These are phyloP conservation scores for Tolypocladium tundrense DNA, from an alignment of 2,329 filamentous ascomycete species.

Conservation along the genomic window DNA sequence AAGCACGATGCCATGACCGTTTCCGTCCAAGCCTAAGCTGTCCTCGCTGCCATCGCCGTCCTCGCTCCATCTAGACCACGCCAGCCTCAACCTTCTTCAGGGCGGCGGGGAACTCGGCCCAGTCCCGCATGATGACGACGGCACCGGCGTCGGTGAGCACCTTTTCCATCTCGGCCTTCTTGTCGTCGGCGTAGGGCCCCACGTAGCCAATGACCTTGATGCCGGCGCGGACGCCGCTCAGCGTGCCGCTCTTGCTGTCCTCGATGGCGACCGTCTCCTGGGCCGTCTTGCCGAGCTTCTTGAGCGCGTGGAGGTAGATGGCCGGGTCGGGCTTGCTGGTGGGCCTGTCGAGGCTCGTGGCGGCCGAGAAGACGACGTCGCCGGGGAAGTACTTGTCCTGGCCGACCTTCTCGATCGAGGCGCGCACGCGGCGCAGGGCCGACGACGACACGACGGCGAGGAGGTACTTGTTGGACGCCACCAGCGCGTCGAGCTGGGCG, in stretches of 20 bases:
- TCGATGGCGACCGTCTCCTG: constrained; percentile 72
- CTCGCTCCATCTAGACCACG: constrained; percentile 12
- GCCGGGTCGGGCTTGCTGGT: constrained; percentile 86
- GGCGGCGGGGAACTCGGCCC: constrained; percentile 42
- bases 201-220: constrained; percentile 81
- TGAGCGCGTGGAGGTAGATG: constrained; percentile 71
- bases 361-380: constrained; percentile 71
- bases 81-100: constrained; percentile 37
- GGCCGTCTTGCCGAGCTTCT: constrained; percentile 61
- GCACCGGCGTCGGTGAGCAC: constrained; percentile 51
- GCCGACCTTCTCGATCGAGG: constrained; percentile 67
- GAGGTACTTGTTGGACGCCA: constrained; percentile 51
- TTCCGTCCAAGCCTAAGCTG: neutral
- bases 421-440: constrained; percentile 66
- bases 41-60: neutral
- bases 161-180: constrained; percentile 56
- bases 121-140: constrained; percentile 50
- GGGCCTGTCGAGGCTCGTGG: constrained; percentile 66
- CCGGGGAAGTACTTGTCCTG: constrained; percentile 72
- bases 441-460: constrained; percentile 75
- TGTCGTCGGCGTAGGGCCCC: constrained; percentile 57
- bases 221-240: constrained; percentile 61
- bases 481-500: constrained; percentile 55
- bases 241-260: constrained; percentile 78
- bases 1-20: neutral